Conservation (phyloP, 2,329 filamentous ascomycete genomes). For the Sporothrix schenckii region DNA sequence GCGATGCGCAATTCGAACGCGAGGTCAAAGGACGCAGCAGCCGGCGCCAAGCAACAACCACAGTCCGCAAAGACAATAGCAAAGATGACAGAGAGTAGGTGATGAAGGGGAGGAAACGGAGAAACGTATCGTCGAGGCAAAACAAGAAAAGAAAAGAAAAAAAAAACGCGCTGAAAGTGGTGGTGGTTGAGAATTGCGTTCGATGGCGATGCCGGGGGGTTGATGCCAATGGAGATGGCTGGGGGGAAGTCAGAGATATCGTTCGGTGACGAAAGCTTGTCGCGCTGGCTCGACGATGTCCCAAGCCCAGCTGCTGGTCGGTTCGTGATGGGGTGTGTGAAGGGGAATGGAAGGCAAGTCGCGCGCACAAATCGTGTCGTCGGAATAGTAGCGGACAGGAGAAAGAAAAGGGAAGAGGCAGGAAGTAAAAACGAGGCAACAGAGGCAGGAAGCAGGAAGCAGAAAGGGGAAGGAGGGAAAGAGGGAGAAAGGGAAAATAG, state of each 20-base stretch:
- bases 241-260: not conserved
- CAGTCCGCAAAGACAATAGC: not conserved
- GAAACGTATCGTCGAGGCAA: not conserved
- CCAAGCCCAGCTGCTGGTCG: not conserved
- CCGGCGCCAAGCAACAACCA: not conserved
- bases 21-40: not conserved
- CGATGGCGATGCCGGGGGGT: not conserved
- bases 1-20: not conserved
- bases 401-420: slow-evolving; percentile 23
- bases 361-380: not conserved
- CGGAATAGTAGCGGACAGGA: not conserved
- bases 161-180: not conserved
- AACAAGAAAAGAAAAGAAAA: too few relatives aligned
- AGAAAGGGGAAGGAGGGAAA: slow-evolving; percentile 2
- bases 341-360: not conserved
- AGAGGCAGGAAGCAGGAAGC: slow-evolving; percentile 10
- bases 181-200: not conserved
- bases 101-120: not conserved
- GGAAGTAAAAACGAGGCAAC: slow-evolving; percentile 12
- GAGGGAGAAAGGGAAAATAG: slow-evolving; percentile 22
- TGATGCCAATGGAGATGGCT: slow-evolving; percentile 19
- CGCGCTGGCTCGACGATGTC: slow-evolving; percentile 13
- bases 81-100: not conserved
- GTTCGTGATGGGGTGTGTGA: not conserved
- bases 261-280: not conserved